Conservation (phyloP, 768 basidiomycete species). For the Cystofilobasidium capitatum region DNA sequence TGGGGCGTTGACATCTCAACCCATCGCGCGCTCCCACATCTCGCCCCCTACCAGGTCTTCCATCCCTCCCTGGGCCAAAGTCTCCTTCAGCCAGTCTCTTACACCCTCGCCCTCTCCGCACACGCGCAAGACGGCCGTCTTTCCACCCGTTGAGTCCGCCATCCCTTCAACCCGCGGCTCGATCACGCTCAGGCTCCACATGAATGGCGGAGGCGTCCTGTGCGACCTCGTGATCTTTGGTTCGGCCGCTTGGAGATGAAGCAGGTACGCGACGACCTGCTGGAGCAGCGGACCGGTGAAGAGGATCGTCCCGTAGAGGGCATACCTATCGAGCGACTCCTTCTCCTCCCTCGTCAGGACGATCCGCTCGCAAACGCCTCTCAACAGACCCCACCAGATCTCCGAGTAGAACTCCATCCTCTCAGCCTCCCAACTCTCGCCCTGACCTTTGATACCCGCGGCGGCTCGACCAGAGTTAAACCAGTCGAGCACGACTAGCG, state of each 20-base stretch:
- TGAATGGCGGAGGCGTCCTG: not conserved
- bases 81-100: slow-evolving; percentile 13
- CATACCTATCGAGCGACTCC: slow-evolving; percentile 16
- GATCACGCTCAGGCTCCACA: slow-evolving; percentile 17
- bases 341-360: slow-evolving; percentile 12
- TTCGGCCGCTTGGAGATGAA: slow-evolving; percentile 11
- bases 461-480: slow-evolving; percentile 18
- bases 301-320: slow-evolving; percentile 16
- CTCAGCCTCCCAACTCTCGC: slow-evolving; percentile 23
- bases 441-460: too few relatives aligned
- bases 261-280: slow-evolving; percentile 13
- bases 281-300: slow-evolving; percentile 21
- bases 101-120: slow-evolving; percentile 19
- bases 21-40: slow-evolving; percentile 24
- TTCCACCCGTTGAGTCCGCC: not conserved
- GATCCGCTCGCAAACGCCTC: slow-evolving; percentile 18
- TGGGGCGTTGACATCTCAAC: slow-evolving; percentile 1
- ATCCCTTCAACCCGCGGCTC: not conserved
- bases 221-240: slow-evolving; percentile 10
- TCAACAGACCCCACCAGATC: slow-evolving; percentile 17
- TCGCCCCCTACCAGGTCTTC: slow-evolving; percentile 8
- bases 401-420: slow-evolving; percentile 26
- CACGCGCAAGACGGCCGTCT: slow-evolving; percentile 21
- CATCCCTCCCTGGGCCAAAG: not conserved
- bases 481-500: slow-evolving; percentile 18